Percentiles rank a stretch among this genome's conserved stretches.
Conservation (phyloP, 1,139 yeast species). For the Suzukiozyma palmioleophila region DNA sequence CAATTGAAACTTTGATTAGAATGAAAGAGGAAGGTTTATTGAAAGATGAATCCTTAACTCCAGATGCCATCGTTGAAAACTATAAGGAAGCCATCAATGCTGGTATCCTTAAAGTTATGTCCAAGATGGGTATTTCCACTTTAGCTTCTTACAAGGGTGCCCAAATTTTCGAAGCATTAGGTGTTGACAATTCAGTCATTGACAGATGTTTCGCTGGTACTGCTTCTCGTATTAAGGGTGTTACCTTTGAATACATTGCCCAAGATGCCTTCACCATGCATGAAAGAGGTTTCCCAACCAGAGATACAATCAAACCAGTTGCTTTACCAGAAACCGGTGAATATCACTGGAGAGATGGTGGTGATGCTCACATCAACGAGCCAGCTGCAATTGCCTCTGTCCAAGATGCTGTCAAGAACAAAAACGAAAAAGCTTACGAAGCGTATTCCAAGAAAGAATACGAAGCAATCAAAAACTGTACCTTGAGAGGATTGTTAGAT, state of each 20-base stretch:
- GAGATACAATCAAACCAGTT: constrained; percentile 65
- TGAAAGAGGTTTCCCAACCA: constrained; percentile 83
- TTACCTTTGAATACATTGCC: constrained; percentile 91
- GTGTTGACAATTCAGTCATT: constrained; percentile 91
- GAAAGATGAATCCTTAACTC: constrained; percentile 51
- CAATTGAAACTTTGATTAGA: constrained; percentile 81
- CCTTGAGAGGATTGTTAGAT: constrained; percentile 89
- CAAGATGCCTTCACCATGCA: constrained; percentile 94
- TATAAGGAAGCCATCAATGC: constrained; percentile 81
- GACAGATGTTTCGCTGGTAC: constrained; percentile 97
- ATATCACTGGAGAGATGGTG: constrained; percentile 98
- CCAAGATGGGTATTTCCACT: constrained; percentile 98
- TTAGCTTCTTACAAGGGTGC: constrained; percentile 98
- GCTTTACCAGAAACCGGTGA: constrained; percentile 95
- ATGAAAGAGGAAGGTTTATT: constrained; percentile 80
- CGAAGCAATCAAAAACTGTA: constrained; percentile 89
- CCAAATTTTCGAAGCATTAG: constrained; percentile 94
- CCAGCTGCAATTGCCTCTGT: constrained; percentile 93
- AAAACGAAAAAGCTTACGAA: constrained; percentile 88
- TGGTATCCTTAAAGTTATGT: constrained; percentile 94
- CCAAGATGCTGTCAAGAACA: constrained; percentile 96
- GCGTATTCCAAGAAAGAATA: constrained; percentile 85
- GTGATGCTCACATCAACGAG: constrained; percentile 90
- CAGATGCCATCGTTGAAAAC: constrained; percentile 62
- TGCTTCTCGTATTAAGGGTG: constrained; percentile 94